phyloP scores from a whole-genome alignment of 305 asterid genomes.

The Monarda citriodora region DNA sequence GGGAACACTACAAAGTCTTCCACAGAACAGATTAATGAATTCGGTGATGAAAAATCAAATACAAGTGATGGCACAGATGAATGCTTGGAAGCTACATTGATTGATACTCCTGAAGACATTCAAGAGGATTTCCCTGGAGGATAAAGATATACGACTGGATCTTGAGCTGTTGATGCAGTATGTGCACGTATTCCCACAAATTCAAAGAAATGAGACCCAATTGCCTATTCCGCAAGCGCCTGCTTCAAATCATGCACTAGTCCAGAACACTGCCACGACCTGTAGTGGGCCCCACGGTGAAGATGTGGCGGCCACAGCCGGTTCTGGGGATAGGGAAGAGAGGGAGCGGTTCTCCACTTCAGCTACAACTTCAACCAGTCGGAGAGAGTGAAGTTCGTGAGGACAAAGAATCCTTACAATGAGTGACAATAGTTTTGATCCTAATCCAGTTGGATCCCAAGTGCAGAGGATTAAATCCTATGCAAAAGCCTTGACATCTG shows the following conservation, averaged over 20 bases:
- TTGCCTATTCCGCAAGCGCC: too few species aligned
- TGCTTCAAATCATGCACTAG: slow-evolving; percentile 7
- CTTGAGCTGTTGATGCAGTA: too few species aligned
- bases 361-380: slow-evolving; percentile 1
- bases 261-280: slow-evolving; percentile 6
- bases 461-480: slow-evolving; percentile 21
- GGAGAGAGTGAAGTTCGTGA: slow-evolving; percentile 16
- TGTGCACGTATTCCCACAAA: too few species aligned
- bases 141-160: slow-evolving; percentile 55
- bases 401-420: background rate
- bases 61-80: slow-evolving; percentile 41
- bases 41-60: slow-evolving; percentile 37
- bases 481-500: background rate
- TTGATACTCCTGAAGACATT: slow-evolving; percentile 46
- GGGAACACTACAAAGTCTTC: slow-evolving; percentile 28
- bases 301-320: too few species aligned
- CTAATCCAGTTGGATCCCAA: slow-evolving; percentile 8
- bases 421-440: slow-evolving; percentile 12
- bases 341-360: background rate
- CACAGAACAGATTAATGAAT: slow-evolving; percentile 21
- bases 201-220: too few species aligned
- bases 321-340: background rate
- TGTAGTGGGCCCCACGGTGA: slow-evolving; percentile 2
- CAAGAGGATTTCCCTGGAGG: slow-evolving; percentile 43
- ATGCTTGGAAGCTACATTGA: slow-evolving; percentile 20